phyloP scores from a whole-genome alignment of 495 filamentous ascomycete genomes.

The Aspergillus bertholletiae region DNA sequence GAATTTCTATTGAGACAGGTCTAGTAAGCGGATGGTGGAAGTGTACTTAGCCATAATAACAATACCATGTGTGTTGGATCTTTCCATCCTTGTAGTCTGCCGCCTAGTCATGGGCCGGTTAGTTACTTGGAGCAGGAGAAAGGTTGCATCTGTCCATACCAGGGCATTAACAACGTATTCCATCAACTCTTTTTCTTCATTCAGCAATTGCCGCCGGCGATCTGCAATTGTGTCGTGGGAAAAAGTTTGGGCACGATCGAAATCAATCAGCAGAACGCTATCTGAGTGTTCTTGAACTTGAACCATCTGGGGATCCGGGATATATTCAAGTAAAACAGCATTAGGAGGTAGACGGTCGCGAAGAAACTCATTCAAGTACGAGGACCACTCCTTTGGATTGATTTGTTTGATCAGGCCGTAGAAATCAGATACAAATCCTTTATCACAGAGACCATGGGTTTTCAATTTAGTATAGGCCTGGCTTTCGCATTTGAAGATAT shows the following conservation, averaged over 20 bases:
- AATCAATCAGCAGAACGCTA: constrained; percentile 5
- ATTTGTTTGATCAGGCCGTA: constrained; percentile 17
- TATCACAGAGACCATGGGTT: constrained; percentile 14
- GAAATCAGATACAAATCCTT: constrained; percentile 17
- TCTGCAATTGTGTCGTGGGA: not conserved
- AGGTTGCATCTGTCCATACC: no score
- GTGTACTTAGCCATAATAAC: no score
- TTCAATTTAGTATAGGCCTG: constrained; percentile 18
- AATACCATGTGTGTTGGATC: no score
- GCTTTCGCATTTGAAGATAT: constrained; percentile 13
- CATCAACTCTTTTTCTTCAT: constrained; percentile 1
- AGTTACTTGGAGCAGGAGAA: no score
- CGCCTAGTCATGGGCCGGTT: no score
- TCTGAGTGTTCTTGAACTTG: not conserved
- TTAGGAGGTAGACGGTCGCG: constrained; percentile 15
- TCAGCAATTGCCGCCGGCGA: not conserved
- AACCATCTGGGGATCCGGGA: constrained; percentile 13
- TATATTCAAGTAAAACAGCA: constrained; percentile 26
- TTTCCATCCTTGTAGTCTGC: no score
- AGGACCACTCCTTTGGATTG: constrained; percentile 6
- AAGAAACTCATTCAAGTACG: constrained; percentile 14
- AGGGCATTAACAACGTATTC: no score
- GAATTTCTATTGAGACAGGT: no score
- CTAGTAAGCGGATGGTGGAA: no score
- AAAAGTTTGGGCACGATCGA: constrained; percentile 3